Base-by-base conservation (phyloP, 768 basidiomycete species). In the Tephrocybe rancida region DNA sequence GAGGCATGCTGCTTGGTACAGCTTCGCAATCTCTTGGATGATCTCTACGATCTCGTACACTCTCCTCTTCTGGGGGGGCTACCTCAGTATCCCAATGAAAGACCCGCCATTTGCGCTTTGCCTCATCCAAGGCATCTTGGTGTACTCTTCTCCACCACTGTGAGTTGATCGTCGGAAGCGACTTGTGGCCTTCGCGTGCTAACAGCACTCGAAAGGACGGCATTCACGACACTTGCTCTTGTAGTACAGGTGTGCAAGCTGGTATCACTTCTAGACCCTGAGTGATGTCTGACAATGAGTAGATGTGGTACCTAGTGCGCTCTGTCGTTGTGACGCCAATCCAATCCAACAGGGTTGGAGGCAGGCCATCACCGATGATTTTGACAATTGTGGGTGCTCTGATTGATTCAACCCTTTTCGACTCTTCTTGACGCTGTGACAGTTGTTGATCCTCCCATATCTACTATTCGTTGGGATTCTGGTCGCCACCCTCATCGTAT, bases 1-100 rank as follows among this genome's bases (percentile, higher is more conserved):
- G 10, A 63, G 68, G n/a, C 64, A 64, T 18, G 56, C 64, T 43
- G 63, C 66, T 11, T 70, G 68, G 68, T 65, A 61, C 32, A 70
- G 63, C 47, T 70, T 70, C 43, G 60, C 61, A 38, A 57, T 61
- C 16, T 64, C 64, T 10, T 70, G 68, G 68, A 60, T 66, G 8
- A 63, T 68, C 3, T 70, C 66, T 16, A 61, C 63, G 22, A 38
- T 64, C 9, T 66, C 68, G 9, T 70, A 66, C 55, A 59, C 63
- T 13, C 60, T 70, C 4, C 59, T 70, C 11, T 54, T 68, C 10
- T 62, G 65, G 56, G 48, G 56, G 2, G 67, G 67, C 1, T 44
- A 59, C n/a, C 42, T 29, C 52, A 21, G 22, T 29, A 3, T 45
- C 49, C 6, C 30, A 60, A n/a, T n/a, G n/a, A n/a, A n/a, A n/a